phyloP scores from a whole-genome alignment of 2,329 filamentous ascomycete species.

The Magnaporthiopsis rhizophila region DNA sequence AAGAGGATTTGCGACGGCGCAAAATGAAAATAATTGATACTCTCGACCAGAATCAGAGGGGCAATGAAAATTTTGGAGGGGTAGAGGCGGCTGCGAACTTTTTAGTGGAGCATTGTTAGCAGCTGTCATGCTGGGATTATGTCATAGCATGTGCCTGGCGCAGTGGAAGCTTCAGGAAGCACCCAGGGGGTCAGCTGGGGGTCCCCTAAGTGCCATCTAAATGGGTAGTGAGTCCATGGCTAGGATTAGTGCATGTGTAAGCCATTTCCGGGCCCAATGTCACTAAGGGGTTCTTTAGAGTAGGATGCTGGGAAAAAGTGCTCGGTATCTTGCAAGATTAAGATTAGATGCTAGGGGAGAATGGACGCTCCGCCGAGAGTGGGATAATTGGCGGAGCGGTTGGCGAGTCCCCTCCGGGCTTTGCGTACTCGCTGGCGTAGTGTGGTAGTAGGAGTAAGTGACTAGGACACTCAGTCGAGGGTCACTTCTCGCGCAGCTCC shows the following conservation, averaged over 20 bases:
- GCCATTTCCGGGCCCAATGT: no score
- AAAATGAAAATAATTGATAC: neutral
- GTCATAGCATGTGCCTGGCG: neutral
- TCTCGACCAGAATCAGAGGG: neutral
- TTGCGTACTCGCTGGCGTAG: neutral
- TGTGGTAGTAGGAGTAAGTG: neutral
- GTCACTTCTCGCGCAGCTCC: constrained; percentile 18
- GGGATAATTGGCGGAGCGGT: no score
- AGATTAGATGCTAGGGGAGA: neutral
- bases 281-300: no score
- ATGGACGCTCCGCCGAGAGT: neutral
- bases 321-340: neutral
- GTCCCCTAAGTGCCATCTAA: neutral
- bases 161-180: neutral
- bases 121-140: neutral
- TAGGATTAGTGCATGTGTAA: neutral
- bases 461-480: neutral
- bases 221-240: neutral
- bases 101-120: neutral
- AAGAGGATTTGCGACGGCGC: neutral
- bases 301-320: no score
- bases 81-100: constrained; percentile 1
- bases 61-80: constrained; percentile 11
- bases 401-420: neutral
- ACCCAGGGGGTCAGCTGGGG: neutral